Evolutionary conservation across 345 rosid species (phyloP).

Genomic region (Lepidium sativum): DNA sequence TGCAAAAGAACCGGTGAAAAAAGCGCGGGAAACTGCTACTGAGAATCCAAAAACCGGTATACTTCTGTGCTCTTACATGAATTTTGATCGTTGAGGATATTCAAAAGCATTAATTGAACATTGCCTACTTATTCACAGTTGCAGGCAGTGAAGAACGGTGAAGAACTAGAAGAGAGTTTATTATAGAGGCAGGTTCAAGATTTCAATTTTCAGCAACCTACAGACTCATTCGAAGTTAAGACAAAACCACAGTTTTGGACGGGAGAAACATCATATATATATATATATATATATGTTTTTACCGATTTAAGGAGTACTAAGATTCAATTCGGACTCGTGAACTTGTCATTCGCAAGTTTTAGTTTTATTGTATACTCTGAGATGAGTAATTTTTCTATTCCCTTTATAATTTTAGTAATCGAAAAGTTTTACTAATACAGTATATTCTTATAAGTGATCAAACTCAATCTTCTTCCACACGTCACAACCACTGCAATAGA

Average conservation of each 20-base stretch:
- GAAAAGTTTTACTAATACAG: too few relatives aligned
- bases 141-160: conserved; percentile 16
- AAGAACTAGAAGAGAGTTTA: neutral
- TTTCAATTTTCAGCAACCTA: neutral
- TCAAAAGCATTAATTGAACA: neutral
- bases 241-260: conserved; percentile 13
- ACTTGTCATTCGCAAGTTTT: neutral
- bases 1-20: conserved; percentile 44
- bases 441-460: too few relatives aligned
- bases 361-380: neutral
- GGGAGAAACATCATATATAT: neutral
- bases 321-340: neutral
- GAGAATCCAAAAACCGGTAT: conserved; percentile 33
- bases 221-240: neutral
- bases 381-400: neutral
- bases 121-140: neutral
- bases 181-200: neutral
- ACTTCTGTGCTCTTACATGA: neutral
- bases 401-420: too few relatives aligned
- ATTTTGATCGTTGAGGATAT: neutral
- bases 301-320: neutral
- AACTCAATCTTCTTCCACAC: too few relatives aligned
- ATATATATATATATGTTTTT: neutral
- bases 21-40: conserved; percentile 19
- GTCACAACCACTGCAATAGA: too few relatives aligned